These are phyloP conservation scores for Ceratocystis ficicola DNA, from an alignment of 2,329 filamentous ascomycete species.

Conservation along the genomic window DNA sequence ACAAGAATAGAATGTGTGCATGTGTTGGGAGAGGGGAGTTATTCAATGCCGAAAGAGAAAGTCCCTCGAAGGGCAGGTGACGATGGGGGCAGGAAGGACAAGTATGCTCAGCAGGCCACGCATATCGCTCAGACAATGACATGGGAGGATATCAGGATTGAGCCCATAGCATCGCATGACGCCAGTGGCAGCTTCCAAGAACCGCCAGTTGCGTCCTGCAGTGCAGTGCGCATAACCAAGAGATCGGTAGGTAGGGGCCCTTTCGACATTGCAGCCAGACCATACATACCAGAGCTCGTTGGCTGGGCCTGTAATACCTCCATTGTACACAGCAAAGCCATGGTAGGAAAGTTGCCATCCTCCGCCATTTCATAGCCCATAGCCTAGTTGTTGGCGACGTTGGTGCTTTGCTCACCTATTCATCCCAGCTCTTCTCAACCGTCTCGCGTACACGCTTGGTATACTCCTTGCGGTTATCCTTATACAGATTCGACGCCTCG, in stretches of 20 bases:
- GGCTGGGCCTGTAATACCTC: no score
- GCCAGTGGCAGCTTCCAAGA: not conserved
- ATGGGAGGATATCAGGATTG: not conserved
- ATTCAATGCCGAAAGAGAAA: not conserved
- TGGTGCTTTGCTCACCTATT: constrained; percentile 36
- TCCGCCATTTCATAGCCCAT: no score
- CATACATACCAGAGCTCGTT: no score
- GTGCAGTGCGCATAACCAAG: no score
- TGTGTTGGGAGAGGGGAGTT: not conserved
- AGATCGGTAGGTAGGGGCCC: no score
- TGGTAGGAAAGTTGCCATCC: no score
- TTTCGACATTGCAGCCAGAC: no score
- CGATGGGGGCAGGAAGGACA: not conserved
- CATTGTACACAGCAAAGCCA: no score
- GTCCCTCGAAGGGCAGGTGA: not conserved
- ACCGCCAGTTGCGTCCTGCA: no score
- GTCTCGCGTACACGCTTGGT: constrained; percentile 90
- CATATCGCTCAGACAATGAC: not conserved
- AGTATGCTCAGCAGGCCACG: no score
- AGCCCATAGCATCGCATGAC: not conserved
- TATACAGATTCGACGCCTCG: constrained; percentile 95
- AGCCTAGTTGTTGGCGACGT: not conserved
- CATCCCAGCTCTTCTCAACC: constrained; percentile 99
- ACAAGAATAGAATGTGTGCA: not conserved
- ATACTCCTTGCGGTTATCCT: constrained; percentile 95